A percentile compares a stretch with the other conserved stretches of the same genome.
phyloP scores from a whole-genome alignment of 2,329 filamentous ascomycete genomes.

The Colletotrichum australisinense region DNA sequence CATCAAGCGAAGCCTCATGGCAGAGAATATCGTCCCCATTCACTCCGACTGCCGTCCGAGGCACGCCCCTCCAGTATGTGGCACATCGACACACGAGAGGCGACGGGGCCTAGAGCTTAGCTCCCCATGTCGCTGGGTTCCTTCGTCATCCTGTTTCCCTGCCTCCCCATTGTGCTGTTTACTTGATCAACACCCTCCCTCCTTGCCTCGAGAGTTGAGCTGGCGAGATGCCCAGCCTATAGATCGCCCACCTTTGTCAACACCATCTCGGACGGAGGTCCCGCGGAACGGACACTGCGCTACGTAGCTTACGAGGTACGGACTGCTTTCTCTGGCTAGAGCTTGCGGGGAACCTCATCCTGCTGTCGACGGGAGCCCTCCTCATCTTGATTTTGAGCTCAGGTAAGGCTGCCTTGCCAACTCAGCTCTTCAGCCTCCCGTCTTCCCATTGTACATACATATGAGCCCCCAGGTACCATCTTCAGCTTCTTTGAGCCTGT shows the following conservation, averaged over 20 bases:
- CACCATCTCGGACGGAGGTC: slow-evolving; percentile 27
- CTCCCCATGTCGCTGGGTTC: slow-evolving; percentile 21
- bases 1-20: slow-evolving; percentile 7
- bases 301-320: slow-evolving; percentile 22
- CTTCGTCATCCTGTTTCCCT: slow-evolving; percentile 9
- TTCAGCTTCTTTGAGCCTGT: slow-evolving; percentile 8
- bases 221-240: slow-evolving; percentile 1
- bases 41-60: slow-evolving; percentile 20
- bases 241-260: slow-evolving; percentile 9
- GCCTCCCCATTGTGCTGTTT: background rate
- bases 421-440: slow-evolving; percentile 29
- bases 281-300: slow-evolving; percentile 2
- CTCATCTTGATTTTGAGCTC: background rate
- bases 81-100: slow-evolving; percentile 21
- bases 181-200: slow-evolving; percentile 6
- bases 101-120: slow-evolving; percentile 15
- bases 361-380: background rate
- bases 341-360: slow-evolving; percentile 14
- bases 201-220: background rate
- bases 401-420: slow-evolving; percentile 28
- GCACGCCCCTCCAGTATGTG: slow-evolving; percentile 16
- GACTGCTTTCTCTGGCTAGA: slow-evolving; percentile 6
- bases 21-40: slow-evolving; percentile 1
- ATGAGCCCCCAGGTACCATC: slow-evolving; percentile 29
- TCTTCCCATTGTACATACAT: slow-evolving; percentile 29